Evolutionary conservation across 495 filamentous ascomycete genomes (phyloP).

Genomic region (Hypoxylon rickii): DNA sequence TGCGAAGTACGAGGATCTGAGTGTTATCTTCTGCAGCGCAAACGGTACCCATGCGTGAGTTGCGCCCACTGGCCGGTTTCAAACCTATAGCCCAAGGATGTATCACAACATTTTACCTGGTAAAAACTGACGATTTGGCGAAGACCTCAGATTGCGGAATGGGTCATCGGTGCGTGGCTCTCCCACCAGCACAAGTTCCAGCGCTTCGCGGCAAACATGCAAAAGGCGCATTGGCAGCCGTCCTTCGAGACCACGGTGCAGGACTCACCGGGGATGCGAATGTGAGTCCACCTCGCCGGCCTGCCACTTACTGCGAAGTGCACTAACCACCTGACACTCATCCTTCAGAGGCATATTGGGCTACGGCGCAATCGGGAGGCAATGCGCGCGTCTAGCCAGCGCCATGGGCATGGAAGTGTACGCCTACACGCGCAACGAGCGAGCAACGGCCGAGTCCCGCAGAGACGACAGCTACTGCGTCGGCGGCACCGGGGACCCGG

Average conservation of each 20-base stretch:
- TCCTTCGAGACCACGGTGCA: conserved; percentile 13
- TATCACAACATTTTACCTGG: no score
- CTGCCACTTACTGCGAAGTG: neutral
- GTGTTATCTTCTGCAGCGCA: conserved; percentile 38
- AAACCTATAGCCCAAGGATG: no score
- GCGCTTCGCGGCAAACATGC: conserved; percentile 16
- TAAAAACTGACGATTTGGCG: neutral
- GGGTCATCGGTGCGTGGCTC: conserved; percentile 48
- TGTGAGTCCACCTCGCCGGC: conserved; percentile 28
- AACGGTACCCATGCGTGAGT: conserved; percentile 35
- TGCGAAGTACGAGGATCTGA: conserved; percentile 34
- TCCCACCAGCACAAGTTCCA: conserved; percentile 40
- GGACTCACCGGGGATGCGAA: conserved; percentile 41
- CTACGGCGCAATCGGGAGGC: conserved; percentile 60
- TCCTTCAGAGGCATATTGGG: conserved; percentile 44
- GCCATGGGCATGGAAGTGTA: conserved; percentile 78
- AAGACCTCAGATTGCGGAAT: conserved; percentile 51
- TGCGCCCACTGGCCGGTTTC: neutral
- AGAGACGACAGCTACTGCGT: conserved; percentile 70
- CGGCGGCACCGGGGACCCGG: conserved; percentile 74
- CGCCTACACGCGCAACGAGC: conserved; percentile 73
- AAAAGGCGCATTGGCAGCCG: conserved; percentile 26
- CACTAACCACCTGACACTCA: neutral
- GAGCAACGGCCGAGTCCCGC: conserved; percentile 53
- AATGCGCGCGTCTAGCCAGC: conserved; percentile 67